Evolutionary conservation across 371 early-diverging fungal species (phyloP).

Genomic region (Lichtheimia corymbifera): DNA sequence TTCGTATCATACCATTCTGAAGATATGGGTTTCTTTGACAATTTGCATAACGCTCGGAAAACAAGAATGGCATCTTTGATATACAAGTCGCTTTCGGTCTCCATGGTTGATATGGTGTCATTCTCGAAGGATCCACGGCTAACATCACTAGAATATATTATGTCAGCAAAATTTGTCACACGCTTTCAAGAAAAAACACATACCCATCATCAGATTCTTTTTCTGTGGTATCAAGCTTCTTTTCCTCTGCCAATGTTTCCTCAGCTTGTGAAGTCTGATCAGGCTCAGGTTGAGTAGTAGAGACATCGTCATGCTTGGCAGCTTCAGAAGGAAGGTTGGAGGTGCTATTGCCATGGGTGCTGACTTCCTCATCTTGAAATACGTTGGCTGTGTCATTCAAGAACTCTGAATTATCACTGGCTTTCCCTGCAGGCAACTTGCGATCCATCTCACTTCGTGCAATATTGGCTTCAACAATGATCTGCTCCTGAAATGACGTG

Average conservation of each 20-base stretch:
- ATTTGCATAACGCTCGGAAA: slow-evolving; percentile 90
- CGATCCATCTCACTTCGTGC: slow-evolving; percentile 49
- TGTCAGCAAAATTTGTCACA: not conserved
- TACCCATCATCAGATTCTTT: not conserved
- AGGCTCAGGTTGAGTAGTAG: not conserved
- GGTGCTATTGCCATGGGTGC: no score
- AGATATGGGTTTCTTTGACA: slow-evolving; percentile 75
- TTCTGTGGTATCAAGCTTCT: not conserved
- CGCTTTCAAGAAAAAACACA: not conserved
- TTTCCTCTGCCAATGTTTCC: not conserved
- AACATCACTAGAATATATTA: not conserved
- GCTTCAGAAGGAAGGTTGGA: slow-evolving; percentile 2
- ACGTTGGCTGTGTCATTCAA: slow-evolving; percentile 48
- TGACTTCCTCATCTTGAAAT: slow-evolving; percentile 37
- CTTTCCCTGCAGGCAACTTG: slow-evolving; percentile 34
- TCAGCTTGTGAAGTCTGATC: not conserved
- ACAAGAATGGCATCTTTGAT: slow-evolving; percentile 85
- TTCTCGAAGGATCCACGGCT: slow-evolving; percentile 37
- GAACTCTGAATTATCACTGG: slow-evolving; percentile 47
- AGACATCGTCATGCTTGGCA: not conserved
- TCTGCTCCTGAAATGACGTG: slow-evolving; percentile 41
- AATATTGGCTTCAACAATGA: slow-evolving; percentile 52
- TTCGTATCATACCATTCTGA: slow-evolving; percentile 45
- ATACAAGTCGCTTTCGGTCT: slow-evolving; percentile 50
- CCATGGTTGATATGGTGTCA: slow-evolving; percentile 18